These are phyloP conservation scores for Dipteronia sinensis DNA, from an alignment of 345 rosid genomes.

Conservation along the genomic window DNA sequence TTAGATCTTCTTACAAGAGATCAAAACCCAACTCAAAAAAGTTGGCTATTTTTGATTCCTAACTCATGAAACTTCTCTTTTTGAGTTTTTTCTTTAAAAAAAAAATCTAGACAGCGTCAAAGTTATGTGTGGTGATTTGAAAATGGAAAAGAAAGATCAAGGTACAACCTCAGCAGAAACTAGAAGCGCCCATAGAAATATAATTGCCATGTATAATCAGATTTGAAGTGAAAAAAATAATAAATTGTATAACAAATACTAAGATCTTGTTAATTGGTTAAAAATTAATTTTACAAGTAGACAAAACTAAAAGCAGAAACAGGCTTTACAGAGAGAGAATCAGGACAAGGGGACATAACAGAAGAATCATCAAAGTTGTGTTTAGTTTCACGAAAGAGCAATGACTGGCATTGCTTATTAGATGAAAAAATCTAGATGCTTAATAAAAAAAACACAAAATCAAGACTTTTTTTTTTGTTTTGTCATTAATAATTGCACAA, in stretches of 20 bases:
- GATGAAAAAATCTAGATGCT: background rate
- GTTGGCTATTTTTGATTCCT: background rate
- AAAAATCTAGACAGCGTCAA: background rate
- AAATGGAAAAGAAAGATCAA: too few species aligned
- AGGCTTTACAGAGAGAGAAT: background rate
- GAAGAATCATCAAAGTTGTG: background rate
- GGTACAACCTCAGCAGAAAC: background rate
- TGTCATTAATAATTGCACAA: background rate
- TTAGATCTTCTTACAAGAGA: background rate
- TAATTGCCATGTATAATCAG: background rate
- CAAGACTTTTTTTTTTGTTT: slow-evolving; percentile 1
- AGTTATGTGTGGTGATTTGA: background rate
- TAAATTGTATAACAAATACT: background rate
- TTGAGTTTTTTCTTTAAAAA: background rate
- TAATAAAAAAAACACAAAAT: background rate
- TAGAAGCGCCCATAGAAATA: background rate
- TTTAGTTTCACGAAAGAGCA: background rate
- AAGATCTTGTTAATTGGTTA: background rate
- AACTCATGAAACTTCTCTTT: too few species aligned
- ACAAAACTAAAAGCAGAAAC: background rate
- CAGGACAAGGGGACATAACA: background rate
- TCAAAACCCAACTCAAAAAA: slow-evolving; percentile 23
- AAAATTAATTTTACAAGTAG: background rate
- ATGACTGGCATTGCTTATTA: slow-evolving; percentile 12
- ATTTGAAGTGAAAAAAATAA: background rate